Base-by-base conservation (phyloP, 1,284 basidiomycete genomes). In the Macrocystidia cucumis region DNA sequence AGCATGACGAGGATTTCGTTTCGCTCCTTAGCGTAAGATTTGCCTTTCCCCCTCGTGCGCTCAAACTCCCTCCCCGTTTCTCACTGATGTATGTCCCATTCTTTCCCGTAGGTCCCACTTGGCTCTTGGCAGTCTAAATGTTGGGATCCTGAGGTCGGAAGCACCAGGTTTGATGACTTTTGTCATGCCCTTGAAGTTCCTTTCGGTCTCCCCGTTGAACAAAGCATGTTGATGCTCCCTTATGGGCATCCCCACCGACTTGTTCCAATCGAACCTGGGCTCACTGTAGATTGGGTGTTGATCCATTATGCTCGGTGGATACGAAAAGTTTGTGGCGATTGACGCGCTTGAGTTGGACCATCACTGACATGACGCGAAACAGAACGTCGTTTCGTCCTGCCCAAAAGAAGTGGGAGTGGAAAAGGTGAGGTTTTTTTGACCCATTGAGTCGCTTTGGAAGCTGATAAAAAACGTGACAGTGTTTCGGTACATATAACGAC, bases 401-500 rank as follows among this genome's bases (percentile, higher is more conserved):
- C 65, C 76, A 2, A 54, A 65, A 5, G 63, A 59, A 2, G 50
- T 48, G 7, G 67, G 73, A 2, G 59, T 77, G 5, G 81, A 85
- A 52, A 69, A 82, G 38, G 82, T 83, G 29, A 48, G 70, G n/a
- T n/a, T n/a, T n/a, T n/a, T n/a, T n/a, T n/a, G n/a, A n/a, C n/a
- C n/a, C n/a, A n/a, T n/a, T n/a, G n/a, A n/a, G n/a, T n/a, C n/a
- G n/a, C n/a, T n/a, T n/a, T n/a, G n/a, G n/a, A n/a, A n/a, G n/a
- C n/a, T n/a, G n/a, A n/a, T n/a, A n/a, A n/a, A n/a, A n/a, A n/a
- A n/a, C n/a, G n/a, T n/a, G 32, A 22, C 36, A 91, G 78, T 97
- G 93, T 58, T 96, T 96, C 50, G 89, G 89, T 11, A 85, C 88
- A 0, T 74, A 70, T 40, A 63, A 95, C 46, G 82, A 83, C 45